Conservation (phyloP, 75 land plant species). For the Isoetes taiwanensis region DNA sequence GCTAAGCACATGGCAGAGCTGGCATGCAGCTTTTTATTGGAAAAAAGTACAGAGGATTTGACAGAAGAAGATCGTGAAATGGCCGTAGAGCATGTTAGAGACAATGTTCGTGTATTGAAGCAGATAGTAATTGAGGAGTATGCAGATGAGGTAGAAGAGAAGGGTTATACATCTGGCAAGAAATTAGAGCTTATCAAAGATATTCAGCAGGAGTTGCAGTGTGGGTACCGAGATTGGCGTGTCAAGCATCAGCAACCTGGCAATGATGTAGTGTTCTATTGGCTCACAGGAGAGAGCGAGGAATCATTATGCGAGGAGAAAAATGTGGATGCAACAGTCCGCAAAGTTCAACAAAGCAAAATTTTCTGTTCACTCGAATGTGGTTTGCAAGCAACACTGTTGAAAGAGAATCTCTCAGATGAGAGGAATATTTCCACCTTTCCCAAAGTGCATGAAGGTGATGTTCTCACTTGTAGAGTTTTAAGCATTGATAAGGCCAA, state of each 20-base stretch:
- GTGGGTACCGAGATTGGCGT: neutral
- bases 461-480: conserved; percentile 62
- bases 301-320: neutral
- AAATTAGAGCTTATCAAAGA: neutral
- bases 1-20: conserved; percentile 1
- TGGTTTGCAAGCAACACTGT: neutral
- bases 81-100: neutral
- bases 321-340: neutral
- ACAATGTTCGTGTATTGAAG: neutral
- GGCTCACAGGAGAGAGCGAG: neutral
- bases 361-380: neutral
- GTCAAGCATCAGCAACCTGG: neutral
- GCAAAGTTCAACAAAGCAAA: neutral
- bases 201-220: neutral
- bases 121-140: neutral
- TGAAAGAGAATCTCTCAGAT: conserved; percentile 18
- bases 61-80: neutral
- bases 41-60: too few relatives aligned
- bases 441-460: conserved; percentile 54
- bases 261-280: neutral
- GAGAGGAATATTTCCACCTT: conserved; percentile 32
- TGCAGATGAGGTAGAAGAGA: neutral
- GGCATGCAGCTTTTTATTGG: too few relatives aligned
- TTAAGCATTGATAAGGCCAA: conserved; percentile 43
- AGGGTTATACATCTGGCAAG: neutral